Evolutionary conservation across 179 eudicot species (phyloP), one percentile per base, ranked within the genome.

Genomic region (Amaranthus tricolor): DNA sequence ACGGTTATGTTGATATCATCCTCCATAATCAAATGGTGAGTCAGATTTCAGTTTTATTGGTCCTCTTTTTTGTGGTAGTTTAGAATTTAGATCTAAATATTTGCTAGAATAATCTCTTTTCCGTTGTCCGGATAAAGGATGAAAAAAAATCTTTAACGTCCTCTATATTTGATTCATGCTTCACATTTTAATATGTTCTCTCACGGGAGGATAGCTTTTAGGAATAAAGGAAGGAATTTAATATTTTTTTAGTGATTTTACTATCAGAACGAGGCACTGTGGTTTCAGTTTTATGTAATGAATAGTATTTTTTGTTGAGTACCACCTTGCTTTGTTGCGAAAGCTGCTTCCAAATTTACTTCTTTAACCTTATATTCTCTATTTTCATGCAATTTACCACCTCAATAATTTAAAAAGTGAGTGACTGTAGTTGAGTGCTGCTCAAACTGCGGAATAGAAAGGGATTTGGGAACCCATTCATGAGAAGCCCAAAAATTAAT

Each of bases 11-110:
- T 74, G 96, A 89, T 75, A 84, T 87, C 60, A 48, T 87, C 77
- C 86, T 91, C 75, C 89, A 87, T 76, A 85, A 87, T 82, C 85
- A 88, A 66, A 85, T 89, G 91, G 96, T 89, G 84, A 83, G 86
- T 81, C 24, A 77, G 14, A 43, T 70, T 76, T 63, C 55, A n/a
- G 16, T 51, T 52, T 72, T 9, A 65, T 6, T 51, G 31, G 31
- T 15, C 57, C 58, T 13, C 12, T 19, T 20, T 31, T 45, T 3
- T 16, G 58, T 71, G 45, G 51, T 44, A 49, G n/a, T 62, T 17
- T 61, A 50, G 40, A 31, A 31, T 31, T 31, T 31, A 48, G 48
- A 17, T 19, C 7, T 13, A 16, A 55, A 58, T 5, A 48, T 48
- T 13, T 44, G 70, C 54, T 70, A 6, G 48, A 63, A 48, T 44